phyloP scores from a whole-genome alignment of 225 moss, liverwort and hornwort species.

The Pleurozium schreberi region DNA sequence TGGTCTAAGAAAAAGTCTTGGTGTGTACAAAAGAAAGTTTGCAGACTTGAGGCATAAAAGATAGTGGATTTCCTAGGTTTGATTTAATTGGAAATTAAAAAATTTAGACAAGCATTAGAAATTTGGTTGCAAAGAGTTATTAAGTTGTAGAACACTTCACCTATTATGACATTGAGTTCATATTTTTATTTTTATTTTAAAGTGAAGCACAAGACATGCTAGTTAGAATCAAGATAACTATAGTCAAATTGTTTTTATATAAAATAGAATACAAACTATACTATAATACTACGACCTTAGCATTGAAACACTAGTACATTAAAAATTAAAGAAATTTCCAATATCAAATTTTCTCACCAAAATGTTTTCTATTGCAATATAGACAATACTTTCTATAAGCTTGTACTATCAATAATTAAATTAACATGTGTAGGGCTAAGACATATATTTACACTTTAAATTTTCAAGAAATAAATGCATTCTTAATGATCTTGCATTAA shows the following conservation, averaged over 20 bases:
- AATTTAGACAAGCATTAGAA: background rate
- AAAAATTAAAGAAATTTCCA: background rate
- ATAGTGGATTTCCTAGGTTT: background rate
- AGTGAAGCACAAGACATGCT: fast-evolving
- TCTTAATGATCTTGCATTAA: background rate
- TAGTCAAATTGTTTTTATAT: background rate
- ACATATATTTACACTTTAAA: background rate
- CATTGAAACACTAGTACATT: too few species aligned
- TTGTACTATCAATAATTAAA: background rate
- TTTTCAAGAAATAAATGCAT: background rate
- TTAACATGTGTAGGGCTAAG: background rate
- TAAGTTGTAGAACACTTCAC: background rate
- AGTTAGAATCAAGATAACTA: background rate
- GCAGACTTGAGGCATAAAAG: fast-evolving
- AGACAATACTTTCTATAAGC: background rate
- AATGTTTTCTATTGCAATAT: background rate
- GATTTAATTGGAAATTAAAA: background rate
- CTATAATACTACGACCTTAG: background rate
- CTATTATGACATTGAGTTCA: background rate
- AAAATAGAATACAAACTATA: background rate
- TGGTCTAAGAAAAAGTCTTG: too few species aligned
- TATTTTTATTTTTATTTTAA: background rate
- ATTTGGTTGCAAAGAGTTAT: background rate
- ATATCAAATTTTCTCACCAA: background rate
- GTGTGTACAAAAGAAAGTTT: background rate